These are phyloP conservation scores for Fusarium austroafricanum DNA, from an alignment of 2,329 filamentous ascomycete genomes.

Conservation along the genomic window DNA sequence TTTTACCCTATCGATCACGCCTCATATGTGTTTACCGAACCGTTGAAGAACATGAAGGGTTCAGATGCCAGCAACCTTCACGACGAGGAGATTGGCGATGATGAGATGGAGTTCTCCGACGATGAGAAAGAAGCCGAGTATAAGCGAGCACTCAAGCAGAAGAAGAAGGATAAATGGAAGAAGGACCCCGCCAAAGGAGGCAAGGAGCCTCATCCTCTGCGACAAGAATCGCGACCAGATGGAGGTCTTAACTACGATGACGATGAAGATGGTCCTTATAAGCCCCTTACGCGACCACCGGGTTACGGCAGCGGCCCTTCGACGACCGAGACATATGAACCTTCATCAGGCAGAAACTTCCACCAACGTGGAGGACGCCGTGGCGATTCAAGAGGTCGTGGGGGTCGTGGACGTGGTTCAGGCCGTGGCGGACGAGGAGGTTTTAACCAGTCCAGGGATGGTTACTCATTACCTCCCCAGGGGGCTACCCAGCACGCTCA, in stretches of 20 bases:
- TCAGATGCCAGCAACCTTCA: slow-evolving; percentile 95
- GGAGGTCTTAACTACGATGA: slow-evolving; percentile 76
- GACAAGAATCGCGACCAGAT: slow-evolving; percentile 54
- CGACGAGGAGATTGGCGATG: slow-evolving; percentile 87
- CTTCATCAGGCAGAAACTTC: slow-evolving; percentile 47
- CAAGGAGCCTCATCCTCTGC: slow-evolving; percentile 55
- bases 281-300: slow-evolving; percentile 74
- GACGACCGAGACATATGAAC: slow-evolving; percentile 54
- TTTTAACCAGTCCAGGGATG: slow-evolving; percentile 50
- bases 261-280: slow-evolving; percentile 76
- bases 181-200: slow-evolving; percentile 55
- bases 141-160: slow-evolving; percentile 76
- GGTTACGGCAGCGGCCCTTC: slow-evolving; percentile 67
- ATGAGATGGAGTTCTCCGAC: slow-evolving; percentile 95
- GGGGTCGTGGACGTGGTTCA: slow-evolving; percentile 56
- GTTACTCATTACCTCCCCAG: slow-evolving; percentile 57
- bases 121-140: slow-evolving; percentile 93
- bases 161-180: slow-evolving; percentile 65
- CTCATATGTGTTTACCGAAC: slow-evolving; percentile 86
- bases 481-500: slow-evolving; percentile 48
- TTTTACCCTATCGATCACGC: slow-evolving; percentile 86
- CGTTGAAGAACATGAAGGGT: slow-evolving; percentile 81
- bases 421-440: slow-evolving; percentile 56
- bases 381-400: slow-evolving; percentile 60
- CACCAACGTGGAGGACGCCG: slow-evolving; percentile 57